Conservation (phyloP, 768 basidiomycete species). For the Leucocoprinus sp. region DNA sequence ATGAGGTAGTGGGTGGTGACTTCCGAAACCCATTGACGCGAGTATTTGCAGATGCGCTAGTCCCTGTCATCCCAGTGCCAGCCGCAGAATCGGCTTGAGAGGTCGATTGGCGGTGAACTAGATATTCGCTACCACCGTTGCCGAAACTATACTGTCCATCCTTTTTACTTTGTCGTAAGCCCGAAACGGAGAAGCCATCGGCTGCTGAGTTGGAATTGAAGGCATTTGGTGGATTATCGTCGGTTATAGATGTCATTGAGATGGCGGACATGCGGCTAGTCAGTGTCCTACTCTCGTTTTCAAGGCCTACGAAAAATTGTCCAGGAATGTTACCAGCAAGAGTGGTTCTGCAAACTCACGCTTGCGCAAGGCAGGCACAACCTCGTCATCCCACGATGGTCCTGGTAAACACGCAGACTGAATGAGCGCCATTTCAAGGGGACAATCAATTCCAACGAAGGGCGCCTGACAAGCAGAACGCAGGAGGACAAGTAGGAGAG, state of each 20-base stretch:
- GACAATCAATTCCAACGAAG: background rate
- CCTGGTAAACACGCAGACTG: slow-evolving; percentile 34
- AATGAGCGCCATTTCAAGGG: slow-evolving; percentile 30
- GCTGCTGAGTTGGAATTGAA: slow-evolving; percentile 13
- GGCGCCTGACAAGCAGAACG: background rate
- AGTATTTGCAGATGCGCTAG: slow-evolving; percentile 9
- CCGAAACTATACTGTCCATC: background rate
- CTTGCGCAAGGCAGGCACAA: slow-evolving; percentile 75
- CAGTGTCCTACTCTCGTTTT: slow-evolving; percentile 73
- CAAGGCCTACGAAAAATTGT: slow-evolving; percentile 46
- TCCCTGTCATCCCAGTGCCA: too few species aligned
- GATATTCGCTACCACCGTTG: background rate
- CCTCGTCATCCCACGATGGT: slow-evolving; percentile 74
- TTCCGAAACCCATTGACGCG: slow-evolving; percentile 26
- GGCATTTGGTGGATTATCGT: slow-evolving; percentile 22
- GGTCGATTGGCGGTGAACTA: slow-evolving; percentile 8
- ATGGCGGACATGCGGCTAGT: slow-evolving; percentile 70
- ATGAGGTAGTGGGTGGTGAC: slow-evolving; percentile 21
- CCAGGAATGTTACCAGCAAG: slow-evolving; percentile 12
- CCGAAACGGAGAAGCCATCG: slow-evolving; percentile 4
- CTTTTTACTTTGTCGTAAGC: slow-evolving; percentile 10
- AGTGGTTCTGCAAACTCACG: slow-evolving; percentile 34
- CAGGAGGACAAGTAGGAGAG: slow-evolving; percentile 6
- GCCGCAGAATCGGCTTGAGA: slow-evolving; percentile 12
- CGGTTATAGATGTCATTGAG: slow-evolving; percentile 52